These are phyloP conservation scores for Colletotrichum graminicola DNA, from an alignment of 2,329 filamentous ascomycete species.

Conservation along the genomic window DNA sequence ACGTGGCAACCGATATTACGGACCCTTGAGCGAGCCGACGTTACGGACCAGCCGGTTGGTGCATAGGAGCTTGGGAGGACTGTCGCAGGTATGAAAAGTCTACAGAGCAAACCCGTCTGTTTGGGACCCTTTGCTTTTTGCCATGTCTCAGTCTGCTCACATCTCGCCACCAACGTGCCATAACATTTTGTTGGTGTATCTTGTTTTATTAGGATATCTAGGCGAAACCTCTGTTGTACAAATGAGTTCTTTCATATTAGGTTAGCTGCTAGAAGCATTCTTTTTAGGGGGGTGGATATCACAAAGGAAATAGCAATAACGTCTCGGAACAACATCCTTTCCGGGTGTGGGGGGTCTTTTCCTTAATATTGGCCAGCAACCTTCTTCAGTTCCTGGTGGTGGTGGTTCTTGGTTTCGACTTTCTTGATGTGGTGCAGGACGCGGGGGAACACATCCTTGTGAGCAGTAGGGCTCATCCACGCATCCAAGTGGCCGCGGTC, in stretches of 20 bases:
- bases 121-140: no score
- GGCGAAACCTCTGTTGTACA: not conserved
- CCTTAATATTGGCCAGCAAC: not conserved
- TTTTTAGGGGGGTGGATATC: not conserved
- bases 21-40: no score
- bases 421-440: slow-evolving; percentile 36
- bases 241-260: not conserved
- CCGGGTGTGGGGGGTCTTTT: not conserved
- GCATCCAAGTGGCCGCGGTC: slow-evolving; percentile 46
- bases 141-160: no score
- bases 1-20: no score
- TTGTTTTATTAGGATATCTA: not conserved
- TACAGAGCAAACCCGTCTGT: no score
- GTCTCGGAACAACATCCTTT: not conserved
- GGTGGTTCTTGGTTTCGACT: slow-evolving; percentile 4
- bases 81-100: no score
- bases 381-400: slow-evolving; percentile 7
- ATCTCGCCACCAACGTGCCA: no score
- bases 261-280: no score
- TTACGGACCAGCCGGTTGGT: no score
- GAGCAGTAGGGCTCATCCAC: slow-evolving; percentile 46
- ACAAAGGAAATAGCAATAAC: not conserved
- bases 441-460: slow-evolving; percentile 44
- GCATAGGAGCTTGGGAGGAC: no score
- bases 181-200: no score